These are phyloP conservation scores for Cerioporus squamosus DNA, from an alignment of 1,284 basidiomycete genomes.

Conservation along the genomic window DNA sequence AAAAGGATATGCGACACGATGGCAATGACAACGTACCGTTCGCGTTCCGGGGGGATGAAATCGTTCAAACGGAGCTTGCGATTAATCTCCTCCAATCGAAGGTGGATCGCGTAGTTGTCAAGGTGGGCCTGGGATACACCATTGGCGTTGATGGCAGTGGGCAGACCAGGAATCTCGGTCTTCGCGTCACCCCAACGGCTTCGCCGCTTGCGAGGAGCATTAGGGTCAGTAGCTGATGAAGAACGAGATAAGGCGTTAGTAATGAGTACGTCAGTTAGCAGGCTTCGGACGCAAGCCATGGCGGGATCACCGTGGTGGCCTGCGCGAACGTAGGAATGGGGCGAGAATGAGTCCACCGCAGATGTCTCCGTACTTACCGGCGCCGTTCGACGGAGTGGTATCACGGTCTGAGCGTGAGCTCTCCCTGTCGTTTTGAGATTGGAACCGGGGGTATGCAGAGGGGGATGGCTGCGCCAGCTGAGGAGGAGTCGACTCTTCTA, in stretches of 20 bases:
- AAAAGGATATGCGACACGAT: slow-evolving; percentile 17
- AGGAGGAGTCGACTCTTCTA: slow-evolving; percentile 74
- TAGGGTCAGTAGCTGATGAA: slow-evolving; percentile 60
- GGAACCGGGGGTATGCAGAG: slow-evolving; percentile 77
- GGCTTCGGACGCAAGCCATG: slow-evolving; percentile 4
- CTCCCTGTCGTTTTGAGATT: slow-evolving; percentile 47
- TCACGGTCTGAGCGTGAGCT: slow-evolving; percentile 60
- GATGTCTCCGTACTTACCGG: slow-evolving; percentile 35
- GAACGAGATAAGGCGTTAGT: slow-evolving; percentile 50
- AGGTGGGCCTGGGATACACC: slow-evolving; percentile 92
- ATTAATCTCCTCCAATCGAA: slow-evolving; percentile 97
- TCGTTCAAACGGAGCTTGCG: slow-evolving; percentile 93
- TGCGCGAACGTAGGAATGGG: slow-evolving; percentile 24
- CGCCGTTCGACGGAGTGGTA: slow-evolving; percentile 34
- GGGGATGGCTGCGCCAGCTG: slow-evolving; percentile 86
- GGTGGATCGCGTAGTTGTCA: slow-evolving; percentile 94
- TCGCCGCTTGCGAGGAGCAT: slow-evolving; percentile 88
- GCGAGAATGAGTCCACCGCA: slow-evolving; percentile 19
- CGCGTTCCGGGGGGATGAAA: slow-evolving; percentile 94
- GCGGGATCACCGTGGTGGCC: slow-evolving; percentile 17
- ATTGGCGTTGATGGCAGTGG: slow-evolving; percentile 89
- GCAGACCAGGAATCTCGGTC: slow-evolving; percentile 86
- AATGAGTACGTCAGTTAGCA: slow-evolving; percentile 18
- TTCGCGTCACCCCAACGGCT: slow-evolving; percentile 96
- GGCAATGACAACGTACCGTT: slow-evolving; percentile 59